Percentiles rank a stretch among this genome's conserved stretches.
phyloP scores from a whole-genome alignment of 768 basidiomycete genomes.

The Jaapia argillacea region DNA sequence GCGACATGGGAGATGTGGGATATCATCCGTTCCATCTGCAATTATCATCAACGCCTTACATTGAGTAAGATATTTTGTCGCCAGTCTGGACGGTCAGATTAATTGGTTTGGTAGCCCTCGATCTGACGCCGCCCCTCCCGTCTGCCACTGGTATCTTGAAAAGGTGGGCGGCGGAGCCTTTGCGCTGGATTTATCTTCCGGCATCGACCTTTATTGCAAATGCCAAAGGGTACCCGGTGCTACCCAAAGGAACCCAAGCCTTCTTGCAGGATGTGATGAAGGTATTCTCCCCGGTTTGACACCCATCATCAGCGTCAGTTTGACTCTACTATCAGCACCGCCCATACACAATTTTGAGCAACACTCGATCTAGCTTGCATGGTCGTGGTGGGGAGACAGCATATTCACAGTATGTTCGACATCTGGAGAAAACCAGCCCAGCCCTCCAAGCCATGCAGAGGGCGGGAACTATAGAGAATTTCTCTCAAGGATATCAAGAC shows the following conservation, averaged over 20 bases:
- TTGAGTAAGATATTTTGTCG: constrained; percentile 41
- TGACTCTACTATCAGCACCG: too few relatives aligned
- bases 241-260: constrained; percentile 85
- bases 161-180: constrained; percentile 91
- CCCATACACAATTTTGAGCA: too few relatives aligned
- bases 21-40: constrained; percentile 81
- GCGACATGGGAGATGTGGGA: constrained; percentile 99
- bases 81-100: constrained; percentile 4
- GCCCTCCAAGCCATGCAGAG: constrained; percentile 52
- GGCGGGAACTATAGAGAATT: constrained; percentile 76
- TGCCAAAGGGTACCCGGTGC: constrained; percentile 91
- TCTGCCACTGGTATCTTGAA: constrained; percentile 62
- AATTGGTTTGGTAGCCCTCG: constrained; percentile 56
- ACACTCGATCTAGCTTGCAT: too few relatives aligned
- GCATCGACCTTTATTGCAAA: constrained; percentile 92
- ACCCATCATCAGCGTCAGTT: neutral
- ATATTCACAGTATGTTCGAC: constrained; percentile 82
- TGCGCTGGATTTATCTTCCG: constrained; percentile 83
- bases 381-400: constrained; percentile 72
- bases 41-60: constrained; percentile 66
- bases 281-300: constrained; percentile 29
- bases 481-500: constrained; percentile 90
- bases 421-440: constrained; percentile 73
- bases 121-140: constrained; percentile 84
- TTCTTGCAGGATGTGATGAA: constrained; percentile 89